A percentile compares a stretch with the other conserved stretches of the same genome.
phyloP scores from a whole-genome alignment of 768 basidiomycete species.

The Lentinula boryana region DNA sequence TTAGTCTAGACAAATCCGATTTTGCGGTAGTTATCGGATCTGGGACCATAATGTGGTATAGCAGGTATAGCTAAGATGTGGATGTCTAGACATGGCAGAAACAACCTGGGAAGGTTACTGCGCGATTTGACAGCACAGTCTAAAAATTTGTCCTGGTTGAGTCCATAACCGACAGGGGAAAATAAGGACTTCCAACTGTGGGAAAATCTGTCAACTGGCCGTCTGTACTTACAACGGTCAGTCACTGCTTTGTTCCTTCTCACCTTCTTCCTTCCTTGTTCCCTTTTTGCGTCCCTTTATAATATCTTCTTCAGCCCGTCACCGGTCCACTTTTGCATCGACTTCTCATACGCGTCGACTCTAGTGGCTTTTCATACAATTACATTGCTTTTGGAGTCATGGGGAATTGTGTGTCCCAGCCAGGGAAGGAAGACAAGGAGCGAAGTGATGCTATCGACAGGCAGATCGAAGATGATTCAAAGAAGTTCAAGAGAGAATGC shows the following conservation, averaged over 20 bases:
- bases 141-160: neutral
- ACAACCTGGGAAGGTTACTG: neutral
- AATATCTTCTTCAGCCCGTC: neutral
- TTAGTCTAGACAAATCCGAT: neutral
- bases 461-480: slow-evolving; percentile 80
- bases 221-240: neutral
- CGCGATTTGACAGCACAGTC: neutral
- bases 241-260: slow-evolving; percentile 3
- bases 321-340: neutral
- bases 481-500: slow-evolving; percentile 79
- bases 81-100: neutral
- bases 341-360: neutral
- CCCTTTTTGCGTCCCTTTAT: neutral
- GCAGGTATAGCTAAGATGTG: no score
- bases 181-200: neutral
- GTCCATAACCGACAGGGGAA: neutral
- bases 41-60: neutral
- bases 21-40: neutral
- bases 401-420: slow-evolving; percentile 64
- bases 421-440: slow-evolving; percentile 52
- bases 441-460: slow-evolving; percentile 75
- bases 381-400: slow-evolving; percentile 25
- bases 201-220: slow-evolving; percentile 1
- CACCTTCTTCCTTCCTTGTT: slow-evolving; percentile 2
- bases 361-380: neutral